These are phyloP conservation scores for Erodium moschatum DNA, from an alignment of 441 rosid species.

Conservation along the genomic window DNA sequence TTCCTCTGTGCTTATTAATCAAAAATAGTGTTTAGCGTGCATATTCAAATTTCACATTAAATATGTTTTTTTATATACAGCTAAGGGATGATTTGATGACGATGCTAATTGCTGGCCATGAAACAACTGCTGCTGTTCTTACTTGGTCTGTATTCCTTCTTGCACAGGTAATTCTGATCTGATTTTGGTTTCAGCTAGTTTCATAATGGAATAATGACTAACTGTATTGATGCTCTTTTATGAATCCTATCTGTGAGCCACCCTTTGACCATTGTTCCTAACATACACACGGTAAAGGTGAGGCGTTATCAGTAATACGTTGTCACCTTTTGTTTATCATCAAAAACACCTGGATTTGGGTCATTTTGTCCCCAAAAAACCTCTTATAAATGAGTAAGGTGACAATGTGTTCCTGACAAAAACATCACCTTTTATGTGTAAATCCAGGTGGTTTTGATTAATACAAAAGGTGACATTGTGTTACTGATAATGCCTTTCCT, in stretches of 20 bases:
- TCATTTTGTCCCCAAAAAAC: too few species aligned
- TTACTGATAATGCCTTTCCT: too few species aligned
- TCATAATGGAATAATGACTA: neutral
- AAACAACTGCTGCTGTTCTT: conserved; percentile 94
- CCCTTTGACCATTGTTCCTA: too few species aligned
- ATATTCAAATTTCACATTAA: neutral
- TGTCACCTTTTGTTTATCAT: too few species aligned
- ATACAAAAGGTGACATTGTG: too few species aligned
- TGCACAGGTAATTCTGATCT: conserved; percentile 46
- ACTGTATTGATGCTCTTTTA: neutral
- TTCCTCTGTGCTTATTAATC: neutral
- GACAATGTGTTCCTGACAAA: too few species aligned
- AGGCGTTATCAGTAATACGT: too few species aligned
- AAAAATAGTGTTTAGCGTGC: neutral
- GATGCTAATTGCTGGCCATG: conserved; percentile 93
- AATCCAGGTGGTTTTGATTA: too few species aligned
- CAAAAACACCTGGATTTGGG: too few species aligned
- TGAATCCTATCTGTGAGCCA: neutral
- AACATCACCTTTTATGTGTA: too few species aligned
- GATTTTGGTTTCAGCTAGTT: conserved; percentile 16
- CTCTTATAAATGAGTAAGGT: too few species aligned
- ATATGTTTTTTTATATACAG: conserved; percentile 26
- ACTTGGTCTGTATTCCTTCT: conserved; percentile 93
- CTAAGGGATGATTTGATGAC: conserved; percentile 92
- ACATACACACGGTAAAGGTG: too few species aligned